Conservation (phyloP, 2,329 filamentous ascomycete genomes). For the Cytospora mali region DNA sequence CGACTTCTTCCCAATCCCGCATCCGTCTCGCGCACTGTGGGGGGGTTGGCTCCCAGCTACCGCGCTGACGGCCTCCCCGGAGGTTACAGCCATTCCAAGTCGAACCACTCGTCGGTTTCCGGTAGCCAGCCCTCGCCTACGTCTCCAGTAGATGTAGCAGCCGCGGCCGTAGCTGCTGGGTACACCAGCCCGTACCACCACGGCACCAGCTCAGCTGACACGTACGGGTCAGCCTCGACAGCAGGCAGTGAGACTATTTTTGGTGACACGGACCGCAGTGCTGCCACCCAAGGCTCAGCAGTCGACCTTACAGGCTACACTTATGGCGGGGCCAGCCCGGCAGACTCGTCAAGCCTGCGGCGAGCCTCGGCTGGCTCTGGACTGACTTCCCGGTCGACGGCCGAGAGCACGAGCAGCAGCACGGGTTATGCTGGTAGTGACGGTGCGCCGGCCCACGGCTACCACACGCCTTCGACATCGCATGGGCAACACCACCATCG, state of each 20-base stretch:
- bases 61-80: constrained; percentile 34
- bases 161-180: constrained; percentile 17
- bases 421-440: constrained; percentile 22
- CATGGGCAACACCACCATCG: constrained; percentile 19
- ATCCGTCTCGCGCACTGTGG: constrained; percentile 35
- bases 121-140: constrained; percentile 31
- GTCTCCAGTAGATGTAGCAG: constrained; percentile 35
- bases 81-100: constrained; percentile 29
- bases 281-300: constrained; percentile 33
- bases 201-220: constrained; percentile 22
- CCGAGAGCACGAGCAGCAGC: constrained; percentile 19
- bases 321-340: constrained; percentile 30
- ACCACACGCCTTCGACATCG: constrained; percentile 11
- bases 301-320: constrained; percentile 35
- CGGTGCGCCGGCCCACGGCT: constrained; percentile 7
- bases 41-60: constrained; percentile 34
- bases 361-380: constrained; percentile 24
- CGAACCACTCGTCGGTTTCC: constrained; percentile 22
- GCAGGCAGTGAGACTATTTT: constrained; percentile 32
- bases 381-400: constrained; percentile 22
- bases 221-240: constrained; percentile 22
- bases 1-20: constrained; percentile 42
- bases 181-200: constrained; percentile 25
- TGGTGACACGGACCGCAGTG: constrained; percentile 33
- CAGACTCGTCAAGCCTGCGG: constrained; percentile 23